Evolutionary conservation across 2,329 filamentous ascomycete species (phyloP), one percentile per base, ranked within the genome.

Genomic region (Fusarium tuaranense): DNA sequence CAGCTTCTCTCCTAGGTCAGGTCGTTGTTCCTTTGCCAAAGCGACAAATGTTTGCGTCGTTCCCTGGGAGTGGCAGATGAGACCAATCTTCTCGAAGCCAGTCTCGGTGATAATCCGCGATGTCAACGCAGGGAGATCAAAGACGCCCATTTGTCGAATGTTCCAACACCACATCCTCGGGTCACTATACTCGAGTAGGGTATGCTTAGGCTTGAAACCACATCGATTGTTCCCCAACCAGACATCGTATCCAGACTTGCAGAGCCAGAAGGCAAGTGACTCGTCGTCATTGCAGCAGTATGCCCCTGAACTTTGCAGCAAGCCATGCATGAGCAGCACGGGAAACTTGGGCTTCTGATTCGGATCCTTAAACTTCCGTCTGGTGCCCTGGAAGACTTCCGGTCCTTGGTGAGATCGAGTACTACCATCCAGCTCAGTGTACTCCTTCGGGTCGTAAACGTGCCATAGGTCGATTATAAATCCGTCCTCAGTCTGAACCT

Each of bases 131-230:
- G 95, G 89, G 4, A 98, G 88, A 80, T 98, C 96, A 80, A 97
- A 91, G 1, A 95, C 92, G 5, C 95, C 96, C 93, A 98, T 97
- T 79, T 98, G 94, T 0, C 94, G 91, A 65, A 98, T 97, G 75
- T 97, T 97, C 96, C 96, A 98, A 46, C 92, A 91, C 96, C 96
- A 98, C 94, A 98, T 97, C 34, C 95, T 90, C 2, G 96, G 95
- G 79, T 98, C 96, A 4, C 86, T 85, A 74, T 93, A 91, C 3
- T 90, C 84, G 44, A 98, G 88, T 25, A 92, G 83, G 3, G 88
- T 89, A 80, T 98, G 96, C 73, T 91, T 89, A 0, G 96, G 95
- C 0, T 89, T 86, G 82, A 97, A 95, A 1, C 95, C 95, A 80
- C 95, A 97, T 22, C 96, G 90, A 80, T 98, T 98, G 84, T 98